Base-by-base conservation (phyloP, 768 basidiomycete species). In the Lactifluus pinguis region DNA sequence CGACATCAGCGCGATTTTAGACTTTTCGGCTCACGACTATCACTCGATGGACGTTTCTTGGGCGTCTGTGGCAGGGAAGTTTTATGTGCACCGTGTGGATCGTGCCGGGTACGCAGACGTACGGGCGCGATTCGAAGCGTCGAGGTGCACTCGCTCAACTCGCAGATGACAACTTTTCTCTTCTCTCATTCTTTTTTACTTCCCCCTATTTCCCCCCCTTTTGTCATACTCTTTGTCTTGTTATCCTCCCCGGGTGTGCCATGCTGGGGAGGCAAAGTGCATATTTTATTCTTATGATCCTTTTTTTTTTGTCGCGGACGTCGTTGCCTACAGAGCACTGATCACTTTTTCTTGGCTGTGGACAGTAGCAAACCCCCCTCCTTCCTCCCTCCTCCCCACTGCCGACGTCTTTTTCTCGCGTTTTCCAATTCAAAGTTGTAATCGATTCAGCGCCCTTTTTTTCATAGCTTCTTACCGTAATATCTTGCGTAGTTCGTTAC, bases 1-100 rank as follows among this genome's bases (percentile, higher is more conserved):
- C 69, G 88, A 90, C 62, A 89, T 92, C 54, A 83, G 83, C 60
- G 82, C 87, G 9, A 93, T 94, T 59, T 87, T 95, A 70, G 83
- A 88, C 53, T 86, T 90, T 8, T 19, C 53, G 0, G 47, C 47
- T 9, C 51, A 59, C 25, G 52, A 53, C 49, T 66, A 65, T 30
- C 63, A 41, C 17, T 56, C 63, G 4, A 53, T 60, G 19, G 82
- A 83, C 57, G 90, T 92, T 39, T 92, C 89, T 4, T 93, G 91
- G 91, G 87, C 83, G 13, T 83, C 81, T 59, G 78, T 76, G 41
- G 81, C 83, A 0, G 89, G 89, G 6, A 76, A 76, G 30, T 91
- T 89, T 67, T 91, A 85, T 67, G 68, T 91, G 62, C 89, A 92
- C 65, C 81, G 83, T 42, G 87, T 92, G 38, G 87, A 91, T 71